phyloP scores from a whole-genome alignment of 2,329 filamentous ascomycete genomes.

The Aspergillus novoparasiticus region DNA sequence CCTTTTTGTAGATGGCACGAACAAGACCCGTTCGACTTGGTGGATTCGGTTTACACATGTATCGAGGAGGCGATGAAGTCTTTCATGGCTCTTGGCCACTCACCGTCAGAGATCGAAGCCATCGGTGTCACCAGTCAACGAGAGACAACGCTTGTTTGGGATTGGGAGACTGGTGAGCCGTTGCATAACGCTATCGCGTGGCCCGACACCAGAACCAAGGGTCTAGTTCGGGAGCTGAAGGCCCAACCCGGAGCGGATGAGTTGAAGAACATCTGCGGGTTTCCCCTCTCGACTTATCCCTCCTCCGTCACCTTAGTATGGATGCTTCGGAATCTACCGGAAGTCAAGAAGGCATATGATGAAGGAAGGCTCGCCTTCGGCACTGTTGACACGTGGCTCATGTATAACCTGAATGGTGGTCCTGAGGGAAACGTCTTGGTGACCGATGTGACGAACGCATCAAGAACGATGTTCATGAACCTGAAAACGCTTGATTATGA shows the following conservation, averaged over 20 bases:
- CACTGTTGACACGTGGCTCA: conserved; percentile 85
- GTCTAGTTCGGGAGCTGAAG: conserved; percentile 77
- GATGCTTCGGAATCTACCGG: conserved; percentile 72
- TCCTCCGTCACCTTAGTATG: conserved; percentile 83
- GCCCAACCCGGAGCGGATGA: conserved; percentile 66
- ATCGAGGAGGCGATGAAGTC: conserved; percentile 74
- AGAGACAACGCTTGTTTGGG: conserved; percentile 86
- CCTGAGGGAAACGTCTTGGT: conserved; percentile 69
- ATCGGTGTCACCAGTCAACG: conserved; percentile 90
- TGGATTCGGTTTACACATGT: conserved; percentile 74
- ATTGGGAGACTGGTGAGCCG: conserved; percentile 75
- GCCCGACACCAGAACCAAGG: conserved; percentile 81
- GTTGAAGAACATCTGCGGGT: conserved; percentile 71
- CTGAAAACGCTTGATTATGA: conserved; percentile 79
- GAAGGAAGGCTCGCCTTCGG: conserved; percentile 77
- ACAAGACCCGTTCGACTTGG: conserved; percentile 77
- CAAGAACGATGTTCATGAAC: conserved; percentile 94
- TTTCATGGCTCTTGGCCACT: conserved; percentile 71
- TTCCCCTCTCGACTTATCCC: conserved; percentile 85
- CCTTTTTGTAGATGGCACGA: conserved; percentile 73
- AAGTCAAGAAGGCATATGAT: conserved; percentile 74
- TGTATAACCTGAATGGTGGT: conserved; percentile 79
- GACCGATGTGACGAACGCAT: conserved; percentile 85
- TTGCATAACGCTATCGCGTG: conserved; percentile 86
- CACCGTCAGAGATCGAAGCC: conserved; percentile 68